phyloP scores from a whole-genome alignment of 345 rosid species.

The Trapa incisa region DNA sequence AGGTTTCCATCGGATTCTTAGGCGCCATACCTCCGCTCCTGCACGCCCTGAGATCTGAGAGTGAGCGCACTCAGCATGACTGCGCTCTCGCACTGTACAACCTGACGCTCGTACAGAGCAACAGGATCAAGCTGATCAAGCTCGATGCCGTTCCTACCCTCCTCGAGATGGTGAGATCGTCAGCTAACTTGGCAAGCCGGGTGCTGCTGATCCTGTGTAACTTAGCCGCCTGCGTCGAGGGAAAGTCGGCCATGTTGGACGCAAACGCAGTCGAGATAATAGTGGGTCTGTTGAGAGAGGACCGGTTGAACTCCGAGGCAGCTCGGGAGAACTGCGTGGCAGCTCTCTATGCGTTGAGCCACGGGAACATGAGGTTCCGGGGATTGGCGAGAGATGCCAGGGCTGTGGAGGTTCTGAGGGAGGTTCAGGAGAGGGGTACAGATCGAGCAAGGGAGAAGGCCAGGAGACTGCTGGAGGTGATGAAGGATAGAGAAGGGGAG shows the following conservation, averaged over 20 bases:
- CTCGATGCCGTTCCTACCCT: slow-evolving; percentile 53
- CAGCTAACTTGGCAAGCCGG: slow-evolving; percentile 36
- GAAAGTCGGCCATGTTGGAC: slow-evolving; percentile 57
- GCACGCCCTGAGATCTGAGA: slow-evolving; percentile 47
- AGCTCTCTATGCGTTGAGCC: slow-evolving; percentile 44
- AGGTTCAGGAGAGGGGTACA: slow-evolving; percentile 40
- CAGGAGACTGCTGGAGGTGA: slow-evolving; percentile 38
- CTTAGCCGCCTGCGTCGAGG: slow-evolving; percentile 54
- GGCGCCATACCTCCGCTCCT: slow-evolving; percentile 73
- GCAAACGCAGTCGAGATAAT: slow-evolving; percentile 53
- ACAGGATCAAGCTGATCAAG: slow-evolving; percentile 43
- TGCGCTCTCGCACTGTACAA: slow-evolving; percentile 70
- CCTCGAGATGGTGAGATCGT: slow-evolving; percentile 41
- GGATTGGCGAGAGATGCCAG: slow-evolving; percentile 58
- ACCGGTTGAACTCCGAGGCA: slow-evolving; percentile 32
- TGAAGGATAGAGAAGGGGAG: slow-evolving; percentile 29
- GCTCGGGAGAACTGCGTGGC: slow-evolving; percentile 56
- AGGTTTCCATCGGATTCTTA: slow-evolving; percentile 67
- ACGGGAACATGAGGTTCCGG: slow-evolving; percentile 58
- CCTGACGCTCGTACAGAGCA: slow-evolving; percentile 47
- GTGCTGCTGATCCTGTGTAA: slow-evolving; percentile 47
- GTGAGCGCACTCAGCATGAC: slow-evolving; percentile 54
- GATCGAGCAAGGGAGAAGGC: slow-evolving; percentile 50
- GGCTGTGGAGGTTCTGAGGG: slow-evolving; percentile 35
- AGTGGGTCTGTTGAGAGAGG: slow-evolving; percentile 44